These are phyloP conservation scores for Diaporthe citri DNA, from an alignment of 2,329 filamentous ascomycete genomes.

Conservation along the genomic window DNA sequence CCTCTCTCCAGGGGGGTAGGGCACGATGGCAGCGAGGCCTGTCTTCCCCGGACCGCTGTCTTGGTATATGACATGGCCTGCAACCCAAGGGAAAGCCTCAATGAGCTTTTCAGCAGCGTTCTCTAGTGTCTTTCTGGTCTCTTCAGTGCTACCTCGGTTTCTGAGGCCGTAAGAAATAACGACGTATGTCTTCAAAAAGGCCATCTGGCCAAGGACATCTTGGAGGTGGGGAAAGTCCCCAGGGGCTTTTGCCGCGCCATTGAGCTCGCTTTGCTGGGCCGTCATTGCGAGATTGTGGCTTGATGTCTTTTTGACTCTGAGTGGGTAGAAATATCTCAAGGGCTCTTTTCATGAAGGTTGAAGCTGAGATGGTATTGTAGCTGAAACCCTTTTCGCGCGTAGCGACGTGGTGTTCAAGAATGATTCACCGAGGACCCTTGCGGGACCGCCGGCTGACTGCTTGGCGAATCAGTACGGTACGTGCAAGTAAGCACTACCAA, in stretches of 20 bases:
- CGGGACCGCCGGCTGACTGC: not conserved
- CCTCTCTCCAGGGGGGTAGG: slow-evolving; percentile 22
- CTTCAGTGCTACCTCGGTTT: not conserved
- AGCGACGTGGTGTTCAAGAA: not conserved
- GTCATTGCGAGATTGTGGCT: not conserved
- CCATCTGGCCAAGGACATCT: slow-evolving; percentile 38
- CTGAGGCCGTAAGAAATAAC: slow-evolving; percentile 24
- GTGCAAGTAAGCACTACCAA: slow-evolving; percentile 4
- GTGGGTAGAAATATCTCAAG: not conserved
- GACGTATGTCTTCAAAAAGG: slow-evolving; percentile 35
- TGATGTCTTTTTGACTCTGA: not conserved
- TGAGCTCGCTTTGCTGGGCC: not conserved
- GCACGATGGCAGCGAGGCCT: slow-evolving; percentile 28
- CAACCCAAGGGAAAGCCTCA: slow-evolving; percentile 31
- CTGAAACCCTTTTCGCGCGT: not conserved
- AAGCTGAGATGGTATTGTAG: not conserved
- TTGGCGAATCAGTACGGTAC: not conserved
- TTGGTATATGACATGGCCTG: slow-evolving; percentile 35
- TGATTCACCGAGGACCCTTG: not conserved
- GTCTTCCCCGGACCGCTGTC: slow-evolving; percentile 29
- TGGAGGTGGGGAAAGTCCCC: slow-evolving; percentile 28
- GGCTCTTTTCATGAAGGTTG: not conserved
- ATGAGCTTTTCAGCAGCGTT: slow-evolving; percentile 26
- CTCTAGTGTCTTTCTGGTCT: not conserved
- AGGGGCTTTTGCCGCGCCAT: not conserved